Evolutionary conservation across 139 green algal genomes (phyloP), one percentile per base, ranked within the genome.

Genomic region (Asterochloris sp.): DNA sequence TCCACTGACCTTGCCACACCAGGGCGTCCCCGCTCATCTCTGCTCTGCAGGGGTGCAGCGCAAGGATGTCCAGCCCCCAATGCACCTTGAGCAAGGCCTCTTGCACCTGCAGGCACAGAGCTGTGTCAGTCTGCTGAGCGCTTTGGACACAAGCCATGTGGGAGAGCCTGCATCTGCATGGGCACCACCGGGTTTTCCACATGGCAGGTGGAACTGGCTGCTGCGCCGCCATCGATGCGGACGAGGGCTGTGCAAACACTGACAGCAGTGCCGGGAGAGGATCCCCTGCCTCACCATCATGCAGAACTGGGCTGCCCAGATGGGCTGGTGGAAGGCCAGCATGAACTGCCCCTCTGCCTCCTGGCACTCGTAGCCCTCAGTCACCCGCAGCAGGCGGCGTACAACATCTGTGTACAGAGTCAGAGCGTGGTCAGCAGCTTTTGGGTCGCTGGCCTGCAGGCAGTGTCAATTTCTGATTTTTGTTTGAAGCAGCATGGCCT

Each of bases 301-400:
- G 80, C 86, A 89, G 88, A 89, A 94, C 84, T 92, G 84, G n/a
- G 92, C 71, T 16, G 90, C 90, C 19, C 86, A 83, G 12, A 63
- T 78, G 14, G 89, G 78, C 27, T 62, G 73, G 15, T 77, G 54
- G 67, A 94, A 94, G 0, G 85, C 86, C 67, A 94, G 86, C 86
- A 94, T 94, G 84, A 89, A 93, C 79, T 81, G 89, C 28, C 90
- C 87, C 67, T 82, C 82, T 26, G 67, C 54, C 75, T 85, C 75
- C 81, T 92, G 89, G 73, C 89, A 92, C 80, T 93, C 89, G 62
- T 93, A 92, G 28, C 87, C 87, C 54, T 85, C 69, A 26, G 76
- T 79, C 1, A 73, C 69, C 27, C 79, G 78, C 69, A 90, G 78
- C 78, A 79, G 62, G 62, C 79, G 83, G 26, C 84, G 84, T 62